These are phyloP conservation scores for Penicillium sp. DNA, from an alignment of 2,329 filamentous ascomycete genomes.

Conservation along the genomic window DNA sequence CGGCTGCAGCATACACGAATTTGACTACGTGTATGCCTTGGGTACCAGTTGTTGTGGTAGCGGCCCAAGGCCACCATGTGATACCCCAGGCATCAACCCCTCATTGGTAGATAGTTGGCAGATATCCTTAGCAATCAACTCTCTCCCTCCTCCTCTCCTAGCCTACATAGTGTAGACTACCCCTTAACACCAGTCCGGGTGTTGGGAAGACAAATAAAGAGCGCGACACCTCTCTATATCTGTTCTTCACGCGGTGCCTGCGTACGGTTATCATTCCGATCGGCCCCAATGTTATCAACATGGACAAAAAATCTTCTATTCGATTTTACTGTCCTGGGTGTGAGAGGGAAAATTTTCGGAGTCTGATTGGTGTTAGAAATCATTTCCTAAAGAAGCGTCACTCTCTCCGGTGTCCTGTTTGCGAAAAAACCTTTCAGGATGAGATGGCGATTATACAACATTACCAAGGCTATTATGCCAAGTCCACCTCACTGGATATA, in stretches of 20 bases:
- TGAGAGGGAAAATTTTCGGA: neutral
- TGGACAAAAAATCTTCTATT: neutral
- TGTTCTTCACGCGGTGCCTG: neutral
- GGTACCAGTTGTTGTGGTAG: neutral
- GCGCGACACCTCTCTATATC: neutral
- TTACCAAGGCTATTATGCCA: constrained; percentile 1
- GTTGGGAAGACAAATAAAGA: neutral
- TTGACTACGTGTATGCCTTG: constrained; percentile 6
- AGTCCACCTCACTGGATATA: neutral
- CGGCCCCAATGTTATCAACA: neutral
- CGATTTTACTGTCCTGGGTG: neutral
- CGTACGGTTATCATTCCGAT: neutral
- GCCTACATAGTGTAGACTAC: no score
- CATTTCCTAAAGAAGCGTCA: neutral
- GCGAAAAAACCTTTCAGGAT: neutral
- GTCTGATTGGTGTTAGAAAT: neutral
- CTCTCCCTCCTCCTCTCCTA: no score
- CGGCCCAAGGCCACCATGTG: no score
- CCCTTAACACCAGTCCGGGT: neutral
- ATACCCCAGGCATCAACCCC: no score
- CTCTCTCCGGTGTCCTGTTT: neutral
- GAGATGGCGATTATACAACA: constrained; percentile 2
- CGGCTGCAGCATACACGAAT: neutral
- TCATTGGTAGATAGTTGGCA: no score
- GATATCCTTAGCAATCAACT: no score